These are phyloP conservation scores for Tremella fuciformis DNA, from an alignment of 768 basidiomycete species.

Conservation along the genomic window DNA sequence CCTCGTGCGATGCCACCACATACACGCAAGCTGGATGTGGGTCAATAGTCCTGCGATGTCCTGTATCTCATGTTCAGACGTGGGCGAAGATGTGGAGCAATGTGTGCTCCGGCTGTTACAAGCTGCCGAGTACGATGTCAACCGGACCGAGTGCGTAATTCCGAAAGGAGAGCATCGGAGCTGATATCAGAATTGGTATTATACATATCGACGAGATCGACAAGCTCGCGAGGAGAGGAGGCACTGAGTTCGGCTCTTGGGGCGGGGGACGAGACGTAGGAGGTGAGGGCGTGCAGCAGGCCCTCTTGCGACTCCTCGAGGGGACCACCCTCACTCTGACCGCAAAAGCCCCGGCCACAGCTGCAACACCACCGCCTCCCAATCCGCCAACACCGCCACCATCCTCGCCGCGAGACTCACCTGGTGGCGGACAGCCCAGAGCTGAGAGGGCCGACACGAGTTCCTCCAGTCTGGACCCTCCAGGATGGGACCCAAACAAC, in stretches of 20 bases:
- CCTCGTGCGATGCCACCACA: conserved; percentile 76
- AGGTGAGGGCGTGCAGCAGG: conserved; percentile 94
- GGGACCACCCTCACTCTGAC: conserved; percentile 80
- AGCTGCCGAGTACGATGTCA: conserved; percentile 83
- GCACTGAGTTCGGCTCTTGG: conserved; percentile 55
- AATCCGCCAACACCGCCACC: conserved; percentile 26
- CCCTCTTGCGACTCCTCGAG: conserved; percentile 78
- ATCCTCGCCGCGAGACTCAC: conserved; percentile 2
- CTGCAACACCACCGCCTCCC: conserved; percentile 16
- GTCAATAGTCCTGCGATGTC: neutral
- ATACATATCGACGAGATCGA: conserved; percentile 96
- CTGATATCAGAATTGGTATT: conserved; percentile 69
- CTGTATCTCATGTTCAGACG: conserved; percentile 59
- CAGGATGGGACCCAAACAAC: conserved; percentile 42
- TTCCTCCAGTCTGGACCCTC: conserved; percentile 20
- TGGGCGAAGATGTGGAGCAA: conserved; percentile 95
- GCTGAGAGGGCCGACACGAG: conserved; percentile 1
- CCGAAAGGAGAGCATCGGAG: neutral
- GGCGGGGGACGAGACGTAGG: conserved; percentile 69
- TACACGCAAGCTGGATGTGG: conserved; percentile 68
- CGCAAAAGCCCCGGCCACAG: conserved; percentile 50
- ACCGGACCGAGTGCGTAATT: conserved; percentile 67
- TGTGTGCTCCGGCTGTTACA: conserved; percentile 82
- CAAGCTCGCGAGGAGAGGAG: conserved; percentile 66
- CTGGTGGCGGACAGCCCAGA: conserved; percentile 7